Percentiles rank a stretch among this genome's conserved stretches.
These are phyloP conservation scores for Daedaleopsis nitida DNA, from an alignment of 768 basidiomycete species.

Conservation along the genomic window DNA sequence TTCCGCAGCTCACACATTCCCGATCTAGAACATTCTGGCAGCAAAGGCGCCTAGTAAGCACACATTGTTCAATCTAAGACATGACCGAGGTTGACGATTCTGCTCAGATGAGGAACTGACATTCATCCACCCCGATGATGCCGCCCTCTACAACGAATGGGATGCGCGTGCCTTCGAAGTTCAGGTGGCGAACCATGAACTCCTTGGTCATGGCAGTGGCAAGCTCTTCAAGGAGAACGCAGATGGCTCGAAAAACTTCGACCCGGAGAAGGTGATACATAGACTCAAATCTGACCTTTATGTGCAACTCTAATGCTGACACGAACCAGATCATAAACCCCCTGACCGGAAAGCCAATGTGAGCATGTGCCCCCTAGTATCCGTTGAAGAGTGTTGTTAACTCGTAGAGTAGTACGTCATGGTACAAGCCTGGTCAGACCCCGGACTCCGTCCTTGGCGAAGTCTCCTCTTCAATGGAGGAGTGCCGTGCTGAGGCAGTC, in stretches of 20 bases:
- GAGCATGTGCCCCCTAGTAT: conserved; percentile 23
- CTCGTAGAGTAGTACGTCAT: conserved; percentile 54
- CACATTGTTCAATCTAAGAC: background rate
- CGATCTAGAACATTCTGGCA: conserved; percentile 70
- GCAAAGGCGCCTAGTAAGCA: conserved; percentile 78
- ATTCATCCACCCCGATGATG: conserved; percentile 81
- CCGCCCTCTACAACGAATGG: conserved; percentile 74
- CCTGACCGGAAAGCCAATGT: conserved; percentile 77
- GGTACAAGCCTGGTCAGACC: conserved; percentile 90
- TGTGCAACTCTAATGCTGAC: background rate
- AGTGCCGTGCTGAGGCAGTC: conserved; percentile 90
- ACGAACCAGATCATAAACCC: conserved; percentile 72
- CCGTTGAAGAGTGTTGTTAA: background rate
- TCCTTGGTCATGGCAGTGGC: conserved; percentile 84
- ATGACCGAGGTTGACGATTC: background rate
- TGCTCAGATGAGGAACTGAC: conserved; percentile 73
- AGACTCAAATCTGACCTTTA: background rate
- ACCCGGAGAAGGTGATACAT: conserved; percentile 55
- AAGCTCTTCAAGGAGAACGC: conserved; percentile 78
- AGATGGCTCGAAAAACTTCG: conserved; percentile 83
- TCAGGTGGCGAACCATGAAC: conserved; percentile 89
- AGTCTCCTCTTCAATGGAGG: conserved; percentile 89
- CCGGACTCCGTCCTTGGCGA: conserved; percentile 82
- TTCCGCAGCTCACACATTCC: background rate
- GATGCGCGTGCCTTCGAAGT: conserved; percentile 79